Conservation (phyloP, 2,329 filamentous ascomycete species). For the Botrytis porri region DNA sequence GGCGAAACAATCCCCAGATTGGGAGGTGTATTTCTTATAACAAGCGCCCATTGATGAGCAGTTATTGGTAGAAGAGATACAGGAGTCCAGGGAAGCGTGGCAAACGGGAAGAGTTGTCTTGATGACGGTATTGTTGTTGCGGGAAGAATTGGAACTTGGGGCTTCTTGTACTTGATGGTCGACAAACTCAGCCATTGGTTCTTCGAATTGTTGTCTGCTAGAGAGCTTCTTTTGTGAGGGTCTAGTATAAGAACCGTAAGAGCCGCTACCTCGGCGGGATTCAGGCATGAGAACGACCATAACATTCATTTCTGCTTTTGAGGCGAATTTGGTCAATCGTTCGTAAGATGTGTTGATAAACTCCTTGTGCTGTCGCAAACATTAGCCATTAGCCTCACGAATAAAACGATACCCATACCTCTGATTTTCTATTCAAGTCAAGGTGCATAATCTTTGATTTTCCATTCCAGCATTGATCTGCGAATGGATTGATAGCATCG, state of each 20-base stretch:
- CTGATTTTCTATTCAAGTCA: constrained; percentile 28
- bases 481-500: constrained; percentile 35
- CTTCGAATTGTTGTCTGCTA: constrained; percentile 32
- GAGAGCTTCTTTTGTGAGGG: constrained; percentile 26
- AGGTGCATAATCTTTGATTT: constrained; percentile 32
- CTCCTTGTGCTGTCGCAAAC: not conserved
- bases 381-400: constrained; percentile 5
- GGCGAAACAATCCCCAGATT: constrained; percentile 63
- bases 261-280: constrained; percentile 25
- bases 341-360: constrained; percentile 17
- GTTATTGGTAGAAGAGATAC: constrained; percentile 65
- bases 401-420: constrained; percentile 26
- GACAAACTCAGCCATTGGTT: constrained; percentile 31
- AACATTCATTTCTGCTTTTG: constrained; percentile 34
- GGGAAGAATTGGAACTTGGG: constrained; percentile 20
- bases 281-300: constrained; percentile 35
- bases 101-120: constrained; percentile 54
- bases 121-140: constrained; percentile 21
- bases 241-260: constrained; percentile 35
- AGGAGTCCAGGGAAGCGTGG: constrained; percentile 68
- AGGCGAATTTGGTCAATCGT: constrained; percentile 31
- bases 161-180: constrained; percentile 11
- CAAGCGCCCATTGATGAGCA: constrained; percentile 84
- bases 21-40: constrained; percentile 59
- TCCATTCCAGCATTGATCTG: constrained; percentile 39